phyloP scores from a whole-genome alignment of 768 basidiomycete genomes.

The Mycena rosella region DNA sequence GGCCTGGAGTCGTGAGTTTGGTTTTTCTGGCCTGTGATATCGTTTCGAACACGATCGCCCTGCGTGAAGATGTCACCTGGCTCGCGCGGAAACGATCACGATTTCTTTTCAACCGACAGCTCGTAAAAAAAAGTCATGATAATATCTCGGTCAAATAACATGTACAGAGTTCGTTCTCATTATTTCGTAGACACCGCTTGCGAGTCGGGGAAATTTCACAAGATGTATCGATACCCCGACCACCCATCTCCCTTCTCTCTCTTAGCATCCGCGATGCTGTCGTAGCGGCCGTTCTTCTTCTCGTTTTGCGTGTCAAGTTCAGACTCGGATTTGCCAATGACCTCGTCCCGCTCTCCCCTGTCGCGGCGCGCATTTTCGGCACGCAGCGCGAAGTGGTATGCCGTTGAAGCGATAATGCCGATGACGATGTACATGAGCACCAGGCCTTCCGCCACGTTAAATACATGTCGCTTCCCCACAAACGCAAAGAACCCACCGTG shows the following conservation, averaged over 20 bases:
- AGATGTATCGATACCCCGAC: constrained; percentile 81
- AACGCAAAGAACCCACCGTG: constrained; percentile 43
- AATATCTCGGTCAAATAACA: no score
- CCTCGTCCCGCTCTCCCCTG: constrained; percentile 76
- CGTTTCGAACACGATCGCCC: no score
- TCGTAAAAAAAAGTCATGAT: no score
- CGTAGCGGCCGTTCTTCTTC: constrained; percentile 71
- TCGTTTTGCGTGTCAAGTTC: constrained; percentile 49
- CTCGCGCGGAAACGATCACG: no score
- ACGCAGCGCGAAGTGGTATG: constrained; percentile 58
- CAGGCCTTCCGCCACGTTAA: constrained; percentile 61
- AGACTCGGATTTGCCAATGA: constrained; percentile 64
- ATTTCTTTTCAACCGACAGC: no score
- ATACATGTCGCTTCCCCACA: background rate
- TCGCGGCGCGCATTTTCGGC: constrained; percentile 76
- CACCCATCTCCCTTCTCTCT: constrained; percentile 78
- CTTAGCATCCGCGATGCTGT: constrained; percentile 73
- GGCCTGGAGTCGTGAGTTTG: no score
- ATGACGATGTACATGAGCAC: constrained; percentile 81
- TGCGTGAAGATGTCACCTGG: no score
- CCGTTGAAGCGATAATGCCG: constrained; percentile 63
- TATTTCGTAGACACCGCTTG: no score
- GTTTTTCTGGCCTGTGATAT: no score
- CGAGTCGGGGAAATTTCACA: constrained; percentile 48
- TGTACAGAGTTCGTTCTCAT: no score